Percentiles rank a stretch among this genome's conserved stretches.
Evolutionary conservation across 345 rosid species (phyloP).

Genomic region (Eucalyptus erythrocorys): DNA sequence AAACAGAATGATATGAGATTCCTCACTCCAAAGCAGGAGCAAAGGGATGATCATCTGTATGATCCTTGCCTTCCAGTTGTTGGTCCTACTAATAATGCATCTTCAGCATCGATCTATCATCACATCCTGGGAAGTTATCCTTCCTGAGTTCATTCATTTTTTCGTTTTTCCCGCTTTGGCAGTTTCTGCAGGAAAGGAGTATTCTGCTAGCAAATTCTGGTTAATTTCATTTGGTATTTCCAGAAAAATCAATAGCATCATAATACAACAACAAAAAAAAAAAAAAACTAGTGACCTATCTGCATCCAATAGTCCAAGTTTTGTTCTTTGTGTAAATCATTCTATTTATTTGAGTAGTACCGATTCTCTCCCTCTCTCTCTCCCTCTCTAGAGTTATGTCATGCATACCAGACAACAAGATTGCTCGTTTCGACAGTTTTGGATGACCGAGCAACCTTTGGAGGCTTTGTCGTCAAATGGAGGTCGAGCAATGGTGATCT

Average conservation of each 20-base stretch:
- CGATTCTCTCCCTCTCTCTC: not conserved
- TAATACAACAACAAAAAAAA: not conserved
- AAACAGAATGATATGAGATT: constrained; percentile 8
- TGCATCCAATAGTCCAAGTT: not conserved
- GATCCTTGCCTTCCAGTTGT: constrained; percentile 17
- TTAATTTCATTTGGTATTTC: not conserved
- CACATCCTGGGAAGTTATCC: constrained; percentile 18
- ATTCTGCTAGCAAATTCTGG: not conserved
- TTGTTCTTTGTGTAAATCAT: not conserved
- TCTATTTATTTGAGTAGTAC: not conserved
- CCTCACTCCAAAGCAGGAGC: constrained; percentile 36
- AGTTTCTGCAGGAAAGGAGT: not conserved
- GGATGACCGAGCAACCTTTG: not conserved
- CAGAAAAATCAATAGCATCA: not conserved
- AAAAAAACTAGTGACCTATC: not conserved
- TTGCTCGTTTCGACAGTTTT: not conserved
- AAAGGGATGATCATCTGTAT: constrained; percentile 18
- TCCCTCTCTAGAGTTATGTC: not conserved
- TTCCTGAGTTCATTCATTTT: not conserved
- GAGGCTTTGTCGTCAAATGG: not conserved
- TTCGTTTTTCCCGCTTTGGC: not conserved
- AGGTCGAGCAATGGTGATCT: not conserved
- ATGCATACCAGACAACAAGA: not conserved
- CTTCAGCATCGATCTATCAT: constrained; percentile 17
- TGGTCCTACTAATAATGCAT: constrained; percentile 15